Evolutionary conservation across 2,329 filamentous ascomycete species (phyloP), one percentile per base, ranked within the genome.

Genomic region (Mariannaea elegans): DNA sequence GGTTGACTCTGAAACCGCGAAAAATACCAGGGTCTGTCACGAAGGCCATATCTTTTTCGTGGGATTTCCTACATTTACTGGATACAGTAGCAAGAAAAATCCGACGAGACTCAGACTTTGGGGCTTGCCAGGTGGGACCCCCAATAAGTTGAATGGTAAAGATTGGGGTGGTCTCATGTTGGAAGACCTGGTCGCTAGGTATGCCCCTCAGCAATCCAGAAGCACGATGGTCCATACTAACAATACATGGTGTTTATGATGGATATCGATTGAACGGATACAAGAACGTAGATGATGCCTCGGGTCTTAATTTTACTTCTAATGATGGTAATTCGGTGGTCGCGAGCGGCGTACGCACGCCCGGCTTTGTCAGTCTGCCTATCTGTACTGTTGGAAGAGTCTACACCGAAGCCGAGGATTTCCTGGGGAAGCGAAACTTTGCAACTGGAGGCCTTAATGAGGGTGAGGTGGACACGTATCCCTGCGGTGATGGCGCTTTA

Each of bases 121-220:
- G 4, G 16, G 34, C 5, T n/a, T 51, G 5, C 48, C 48, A 13
- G 48, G 48, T n/a, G 48, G 48, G 21, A 51, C 48, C 13, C 13
- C 16, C n/a, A 27, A 29, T n/a, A 36, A 41, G 9, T 23, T 51
- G 3, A 32, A 51, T 13, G 34, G 48, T n/a, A 41, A 7, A 7
- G 32, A 41, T 9, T 51, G 48, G 48, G 27, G 27, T 9, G 48
- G 48, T 14, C 18, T 51, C 8, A 51, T 23, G 3, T 19, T 51
- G 2, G 48, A 51, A 12, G 48, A 51, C 27, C 18, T 51, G 14
- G 38, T 51, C 9, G 31, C 41, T 14, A 51, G 48, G 48, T 41
- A 41, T 29, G 34, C 10, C n/a, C n/a, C n/a, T n/a, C n/a, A n/a
- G n/a, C n/a, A n/a, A n/a, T n/a, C n/a, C n/a, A n/a, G n/a, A n/a